phyloP scores from a whole-genome alignment of 2,329 filamentous ascomycete species.

The Colletotrichum aenigma region DNA sequence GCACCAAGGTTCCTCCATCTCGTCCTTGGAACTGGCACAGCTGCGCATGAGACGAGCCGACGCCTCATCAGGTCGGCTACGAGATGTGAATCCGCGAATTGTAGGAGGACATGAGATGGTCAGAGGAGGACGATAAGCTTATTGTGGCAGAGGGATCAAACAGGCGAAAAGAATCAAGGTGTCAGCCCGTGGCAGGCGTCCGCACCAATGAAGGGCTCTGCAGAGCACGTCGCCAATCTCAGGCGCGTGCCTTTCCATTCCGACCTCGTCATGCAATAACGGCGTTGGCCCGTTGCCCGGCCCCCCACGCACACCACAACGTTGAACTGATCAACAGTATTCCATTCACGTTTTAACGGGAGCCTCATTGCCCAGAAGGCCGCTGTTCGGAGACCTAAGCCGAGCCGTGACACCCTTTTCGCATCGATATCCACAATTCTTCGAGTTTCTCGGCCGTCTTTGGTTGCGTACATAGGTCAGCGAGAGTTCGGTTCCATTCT shows the following conservation, averaged over 20 bases:
- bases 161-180: not conserved
- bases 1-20: not conserved
- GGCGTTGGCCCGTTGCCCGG: not conserved
- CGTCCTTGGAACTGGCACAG: not conserved
- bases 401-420: slow-evolving; percentile 6
- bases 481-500: not conserved
- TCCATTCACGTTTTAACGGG: not conserved
- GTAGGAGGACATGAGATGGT: not conserved
- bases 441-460: not conserved
- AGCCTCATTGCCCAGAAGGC: not conserved
- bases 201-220: not conserved
- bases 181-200: not conserved
- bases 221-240: not conserved
- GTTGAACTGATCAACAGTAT: not conserved
- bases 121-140: not conserved
- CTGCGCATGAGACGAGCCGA: not conserved
- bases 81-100: not conserved
- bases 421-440: slow-evolving; percentile 5
- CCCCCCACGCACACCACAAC: not conserved
- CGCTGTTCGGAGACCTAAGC: slow-evolving; percentile 1
- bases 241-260: not conserved
- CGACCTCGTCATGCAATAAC: not conserved
- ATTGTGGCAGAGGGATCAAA: not conserved
- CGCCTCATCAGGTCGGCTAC: not conserved
- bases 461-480: not conserved